Evolutionary conservation across 768 basidiomycete species (phyloP).

Genomic region (Boletales sp.): DNA sequence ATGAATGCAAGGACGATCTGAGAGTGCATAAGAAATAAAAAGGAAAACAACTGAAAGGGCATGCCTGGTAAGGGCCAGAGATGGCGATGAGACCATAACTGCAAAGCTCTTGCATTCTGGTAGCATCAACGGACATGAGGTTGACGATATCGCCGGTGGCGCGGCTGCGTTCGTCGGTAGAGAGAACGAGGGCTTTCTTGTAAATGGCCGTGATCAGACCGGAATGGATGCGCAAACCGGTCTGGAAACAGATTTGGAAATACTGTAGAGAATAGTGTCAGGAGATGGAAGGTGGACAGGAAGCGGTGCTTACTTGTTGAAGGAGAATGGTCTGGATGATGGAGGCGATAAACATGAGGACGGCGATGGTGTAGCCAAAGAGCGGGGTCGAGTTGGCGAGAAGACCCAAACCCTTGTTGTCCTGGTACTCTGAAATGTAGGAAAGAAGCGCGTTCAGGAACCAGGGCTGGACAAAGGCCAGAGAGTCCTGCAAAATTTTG

Average conservation of each 20-base stretch:
- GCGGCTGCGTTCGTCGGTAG: slow-evolving; percentile 78
- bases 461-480: slow-evolving; percentile 86
- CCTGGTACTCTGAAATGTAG: slow-evolving; percentile 80
- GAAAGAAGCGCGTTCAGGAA: slow-evolving; percentile 73
- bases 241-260: slow-evolving; percentile 79
- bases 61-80: slow-evolving; percentile 81
- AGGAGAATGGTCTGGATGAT: slow-evolving; percentile 75
- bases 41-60: slow-evolving; percentile 1
- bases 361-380: slow-evolving; percentile 74
- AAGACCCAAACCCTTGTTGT: slow-evolving; percentile 31
- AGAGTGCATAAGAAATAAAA: neutral
- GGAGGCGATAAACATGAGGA: slow-evolving; percentile 77
- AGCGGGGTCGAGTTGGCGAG: slow-evolving; percentile 34
- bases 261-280: slow-evolving; percentile 45
- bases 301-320: slow-evolving; percentile 56
- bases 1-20: slow-evolving; percentile 86
- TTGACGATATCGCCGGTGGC: slow-evolving; percentile 93
- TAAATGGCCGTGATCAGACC: slow-evolving; percentile 87
- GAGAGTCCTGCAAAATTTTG: slow-evolving; percentile 75
- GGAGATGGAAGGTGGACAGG: neutral
- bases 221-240: slow-evolving; percentile 91
- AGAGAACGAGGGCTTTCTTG: slow-evolving; percentile 79
- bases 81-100: slow-evolving; percentile 81
- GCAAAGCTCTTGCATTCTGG: slow-evolving; percentile 74
- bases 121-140: slow-evolving; percentile 85